phyloP scores from a whole-genome alignment of 192 early-diverging fungal genomes.

The Coemansia sp. region DNA sequence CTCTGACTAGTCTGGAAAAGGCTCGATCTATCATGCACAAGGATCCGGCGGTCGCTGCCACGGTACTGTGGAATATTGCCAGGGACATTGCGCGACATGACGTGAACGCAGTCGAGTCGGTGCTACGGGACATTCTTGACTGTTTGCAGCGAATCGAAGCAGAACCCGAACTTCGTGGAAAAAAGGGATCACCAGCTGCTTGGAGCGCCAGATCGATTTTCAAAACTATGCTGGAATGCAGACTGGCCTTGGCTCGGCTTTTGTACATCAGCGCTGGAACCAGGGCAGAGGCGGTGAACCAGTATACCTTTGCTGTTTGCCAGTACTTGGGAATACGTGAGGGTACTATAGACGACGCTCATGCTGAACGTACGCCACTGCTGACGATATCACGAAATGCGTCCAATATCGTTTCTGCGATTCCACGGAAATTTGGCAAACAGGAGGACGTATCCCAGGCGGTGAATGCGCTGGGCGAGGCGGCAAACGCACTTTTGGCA shows the following conservation, averaged over 20 bases:
- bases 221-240: constrained; percentile 48
- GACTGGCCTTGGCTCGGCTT: constrained; percentile 33
- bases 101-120: not conserved
- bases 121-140: constrained; percentile 14
- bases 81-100: constrained; percentile 32
- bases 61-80: constrained; percentile 50
- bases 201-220: constrained; percentile 39
- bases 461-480: constrained; percentile 33
- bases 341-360: not conserved
- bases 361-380: not conserved
- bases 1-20: constrained; percentile 24
- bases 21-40: constrained; percentile 24
- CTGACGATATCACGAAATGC: constrained; percentile 1
- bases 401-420: not conserved
- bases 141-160: constrained; percentile 32
- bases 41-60: constrained; percentile 46
- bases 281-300: not conserved
- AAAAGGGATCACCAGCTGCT: constrained; percentile 22
- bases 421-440: constrained; percentile 48
- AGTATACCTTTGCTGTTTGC: constrained; percentile 27
- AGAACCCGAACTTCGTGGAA: constrained; percentile 20
- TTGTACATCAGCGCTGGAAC: not conserved
- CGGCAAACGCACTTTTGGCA: constrained; percentile 27
- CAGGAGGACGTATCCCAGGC: constrained; percentile 45
- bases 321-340: constrained; percentile 28